These are phyloP conservation scores for Albatrellus ellisii DNA, from an alignment of 768 basidiomycete genomes.

Conservation along the genomic window DNA sequence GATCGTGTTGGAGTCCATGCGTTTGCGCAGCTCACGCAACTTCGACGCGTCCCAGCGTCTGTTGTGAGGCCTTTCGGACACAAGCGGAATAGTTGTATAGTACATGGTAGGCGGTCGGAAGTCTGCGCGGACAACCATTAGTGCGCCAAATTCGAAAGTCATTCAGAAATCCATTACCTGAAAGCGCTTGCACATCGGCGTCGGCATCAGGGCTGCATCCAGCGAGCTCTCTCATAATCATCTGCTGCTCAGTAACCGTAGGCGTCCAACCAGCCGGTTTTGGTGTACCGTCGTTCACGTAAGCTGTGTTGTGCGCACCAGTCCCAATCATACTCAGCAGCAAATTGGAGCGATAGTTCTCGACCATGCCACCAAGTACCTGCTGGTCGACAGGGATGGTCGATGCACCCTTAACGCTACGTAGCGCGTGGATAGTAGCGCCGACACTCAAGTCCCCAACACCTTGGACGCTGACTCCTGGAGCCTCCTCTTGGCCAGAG, in stretches of 20 bases:
- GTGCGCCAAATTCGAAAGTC: neutral
- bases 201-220: conserved; percentile 68
- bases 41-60: conserved; percentile 90
- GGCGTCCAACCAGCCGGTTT: conserved; percentile 58
- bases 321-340: conserved; percentile 80
- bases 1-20: conserved; percentile 84
- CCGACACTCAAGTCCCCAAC: conserved; percentile 79
- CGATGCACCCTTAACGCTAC: conserved; percentile 82
- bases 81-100: conserved; percentile 88
- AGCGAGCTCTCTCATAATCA: conserved; percentile 91
- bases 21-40: conserved; percentile 87
- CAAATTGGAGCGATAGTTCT: conserved; percentile 91
- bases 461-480: conserved; percentile 61
- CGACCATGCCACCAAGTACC: conserved; percentile 79
- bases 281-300: conserved; percentile 38
- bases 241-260: conserved; percentile 86
- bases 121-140: conserved; percentile 33
- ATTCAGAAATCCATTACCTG: conserved; percentile 38
- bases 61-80: conserved; percentile 73
- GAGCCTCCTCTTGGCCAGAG: conserved; percentile 46
- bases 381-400: conserved; percentile 91
- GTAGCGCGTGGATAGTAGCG: conserved; percentile 77
- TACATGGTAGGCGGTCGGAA: conserved; percentile 91
- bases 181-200: conserved; percentile 70
- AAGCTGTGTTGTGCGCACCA: conserved; percentile 48